These are phyloP conservation scores for Oligophagozyma castellii DNA, from an alignment of 1,139 yeast species.

Conservation along the genomic window DNA sequence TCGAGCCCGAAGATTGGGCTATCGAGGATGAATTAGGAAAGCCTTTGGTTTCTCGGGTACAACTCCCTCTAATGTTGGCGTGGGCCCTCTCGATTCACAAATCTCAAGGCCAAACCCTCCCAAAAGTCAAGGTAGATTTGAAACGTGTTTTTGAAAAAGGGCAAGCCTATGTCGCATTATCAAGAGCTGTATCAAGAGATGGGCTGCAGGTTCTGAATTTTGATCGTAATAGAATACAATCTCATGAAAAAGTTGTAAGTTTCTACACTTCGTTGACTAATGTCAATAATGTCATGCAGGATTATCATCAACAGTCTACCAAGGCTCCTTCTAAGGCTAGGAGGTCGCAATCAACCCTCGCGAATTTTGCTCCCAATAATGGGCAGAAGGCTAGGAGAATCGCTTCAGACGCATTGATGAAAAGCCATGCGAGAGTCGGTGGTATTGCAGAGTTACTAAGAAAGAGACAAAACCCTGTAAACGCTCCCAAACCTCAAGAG, in stretches of 20 bases:
- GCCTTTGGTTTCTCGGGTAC: conserved; percentile 43
- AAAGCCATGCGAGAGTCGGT: too few relatives aligned
- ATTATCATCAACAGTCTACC: too few relatives aligned
- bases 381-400: too few relatives aligned
- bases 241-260: conserved; percentile 47
- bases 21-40: conserved; percentile 46
- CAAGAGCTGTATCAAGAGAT: conserved; percentile 68
- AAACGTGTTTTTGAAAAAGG: conserved; percentile 75
- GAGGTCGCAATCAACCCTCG: too few relatives aligned
- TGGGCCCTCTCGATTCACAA: conserved; percentile 96
- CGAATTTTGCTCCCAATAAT: too few relatives aligned
- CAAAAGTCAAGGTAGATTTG: conserved; percentile 70
- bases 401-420: too few relatives aligned
- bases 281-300: conserved; percentile 24
- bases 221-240: conserved; percentile 38
- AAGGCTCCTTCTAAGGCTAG: too few relatives aligned
- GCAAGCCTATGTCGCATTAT: conserved; percentile 87
- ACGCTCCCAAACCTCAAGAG: too few relatives aligned
- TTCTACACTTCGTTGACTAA: conserved; percentile 37
- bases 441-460: conserved; percentile 2
- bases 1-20: conserved; percentile 63
- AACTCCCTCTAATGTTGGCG: conserved; percentile 76
- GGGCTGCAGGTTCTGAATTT: conserved; percentile 73
- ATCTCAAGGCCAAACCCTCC: conserved; percentile 90
- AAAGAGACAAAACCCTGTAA: too few relatives aligned